Evolutionary conservation across 2,329 filamentous ascomycete genomes (phyloP).

Genomic region (Fusarium cicatricum): DNA sequence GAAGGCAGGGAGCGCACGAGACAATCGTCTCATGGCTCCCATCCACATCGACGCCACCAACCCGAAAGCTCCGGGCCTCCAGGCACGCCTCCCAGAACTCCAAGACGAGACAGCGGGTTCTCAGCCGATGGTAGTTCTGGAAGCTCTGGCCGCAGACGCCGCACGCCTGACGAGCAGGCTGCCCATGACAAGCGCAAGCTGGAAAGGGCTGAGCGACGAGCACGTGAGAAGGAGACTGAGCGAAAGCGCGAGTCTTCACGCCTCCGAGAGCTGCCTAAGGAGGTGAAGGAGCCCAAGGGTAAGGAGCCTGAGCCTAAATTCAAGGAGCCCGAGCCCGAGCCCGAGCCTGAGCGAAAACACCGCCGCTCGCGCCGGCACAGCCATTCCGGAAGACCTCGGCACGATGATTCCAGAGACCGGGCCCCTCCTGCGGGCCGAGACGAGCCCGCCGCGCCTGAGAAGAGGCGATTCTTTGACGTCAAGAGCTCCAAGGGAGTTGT

Average conservation of each 20-base stretch:
- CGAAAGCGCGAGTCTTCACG: constrained; percentile 26
- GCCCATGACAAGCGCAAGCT: constrained; percentile 59
- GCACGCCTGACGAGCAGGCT: constrained; percentile 59
- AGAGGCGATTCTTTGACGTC: constrained; percentile 52
- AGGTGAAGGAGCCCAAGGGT: constrained; percentile 38
- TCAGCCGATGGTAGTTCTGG: constrained; percentile 51
- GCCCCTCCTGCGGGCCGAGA: constrained; percentile 36
- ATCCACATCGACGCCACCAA: constrained; percentile 49
- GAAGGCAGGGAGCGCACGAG: constrained; percentile 31
- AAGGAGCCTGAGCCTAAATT: constrained; percentile 38
- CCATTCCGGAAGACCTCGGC: constrained; percentile 47
- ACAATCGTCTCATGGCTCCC: constrained; percentile 38
- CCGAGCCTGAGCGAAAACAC: constrained; percentile 42
- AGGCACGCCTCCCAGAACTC: constrained; percentile 49
- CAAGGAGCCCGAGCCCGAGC: constrained; percentile 38
- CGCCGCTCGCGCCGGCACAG: constrained; percentile 55
- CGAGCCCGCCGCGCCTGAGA: constrained; percentile 40
- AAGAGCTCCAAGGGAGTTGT: constrained; percentile 50
- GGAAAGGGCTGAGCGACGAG: constrained; percentile 49
- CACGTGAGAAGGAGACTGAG: constrained; percentile 37
- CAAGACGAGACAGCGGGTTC: constrained; percentile 57
- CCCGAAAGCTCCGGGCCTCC: constrained; percentile 51
- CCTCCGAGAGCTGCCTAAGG: constrained; percentile 8
- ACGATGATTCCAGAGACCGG: constrained; percentile 44
- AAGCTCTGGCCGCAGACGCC: constrained; percentile 46